Conservation (phyloP, 129 eudicot species). For the Silybum marianum region DNA sequence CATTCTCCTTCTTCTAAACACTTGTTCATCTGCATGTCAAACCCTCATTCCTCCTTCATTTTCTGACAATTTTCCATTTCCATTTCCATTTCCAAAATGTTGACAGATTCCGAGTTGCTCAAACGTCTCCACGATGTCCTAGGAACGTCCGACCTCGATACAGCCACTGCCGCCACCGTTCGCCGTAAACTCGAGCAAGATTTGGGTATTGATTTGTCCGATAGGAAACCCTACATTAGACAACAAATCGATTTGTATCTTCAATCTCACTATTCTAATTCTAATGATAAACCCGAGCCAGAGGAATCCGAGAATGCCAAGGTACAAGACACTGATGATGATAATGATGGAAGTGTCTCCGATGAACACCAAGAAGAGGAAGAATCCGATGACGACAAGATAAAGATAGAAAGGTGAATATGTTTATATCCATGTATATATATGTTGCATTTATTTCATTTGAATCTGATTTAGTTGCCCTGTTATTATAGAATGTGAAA, state of each 20-base stretch:
- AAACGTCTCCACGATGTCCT: constrained; percentile 49
- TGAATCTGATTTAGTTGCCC: not conserved
- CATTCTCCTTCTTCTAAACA: too few species aligned
- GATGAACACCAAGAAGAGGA: constrained; percentile 23
- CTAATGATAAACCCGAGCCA: constrained; percentile 8
- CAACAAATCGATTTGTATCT: constrained; percentile 50
- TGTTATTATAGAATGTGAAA: not conserved
- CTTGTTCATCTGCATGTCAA: not conserved
- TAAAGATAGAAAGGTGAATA: constrained; percentile 22
- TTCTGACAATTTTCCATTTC: not conserved
- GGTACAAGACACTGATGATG: constrained; percentile 27
- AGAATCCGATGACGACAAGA: constrained; percentile 30
- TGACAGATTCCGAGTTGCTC: constrained; percentile 54
- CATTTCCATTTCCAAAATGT: constrained; percentile 37
- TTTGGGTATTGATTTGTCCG: constrained; percentile 52
- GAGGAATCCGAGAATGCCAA: constrained; percentile 25
- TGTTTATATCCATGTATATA: not conserved
- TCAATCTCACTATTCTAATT: constrained; percentile 1
- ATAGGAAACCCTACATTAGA: constrained; percentile 47
- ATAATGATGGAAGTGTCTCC: constrained; percentile 1
- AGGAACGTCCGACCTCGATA: constrained; percentile 58
- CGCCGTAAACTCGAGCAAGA: constrained; percentile 59
- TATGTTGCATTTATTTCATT: constrained; percentile 4
- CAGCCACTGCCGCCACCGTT: constrained; percentile 56
- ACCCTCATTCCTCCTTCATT: constrained; percentile 3